Evolutionary conservation across 768 basidiomycete genomes (phyloP), one percentile per base, ranked within the genome.

Genomic region (Boletus rubroflammeus): DNA sequence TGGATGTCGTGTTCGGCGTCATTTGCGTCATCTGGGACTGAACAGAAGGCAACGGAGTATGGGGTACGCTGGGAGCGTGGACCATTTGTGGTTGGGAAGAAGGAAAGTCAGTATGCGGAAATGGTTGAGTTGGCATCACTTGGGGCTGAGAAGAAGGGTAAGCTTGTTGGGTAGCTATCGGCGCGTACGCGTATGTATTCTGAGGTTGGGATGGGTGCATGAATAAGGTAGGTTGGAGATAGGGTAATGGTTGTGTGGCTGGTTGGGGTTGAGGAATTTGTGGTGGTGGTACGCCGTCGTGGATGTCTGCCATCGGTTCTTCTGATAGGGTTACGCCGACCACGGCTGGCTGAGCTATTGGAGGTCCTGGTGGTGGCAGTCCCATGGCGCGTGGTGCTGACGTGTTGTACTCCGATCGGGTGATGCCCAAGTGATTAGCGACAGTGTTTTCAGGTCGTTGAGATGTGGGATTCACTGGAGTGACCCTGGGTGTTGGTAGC

Each of bases 401-500:
- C 46, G 21, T 25, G 50, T 23, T 53, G 29, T 54, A 26, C 32
- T 45, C 48, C 13, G 43, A 35, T 47, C 28, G 50, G 6, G 32
- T 43, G 14, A 42, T 28, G 35, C 40, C 47, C 3, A 31, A 36
- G 29, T 26, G 56, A 52, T 49, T 49, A 26, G 50, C 26, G 28
- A 36, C 32, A 46, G 53, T 47, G 23, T 44, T 51, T 25, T 46
- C 45, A n/a, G 42, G 47, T 42, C 41, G 51, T 19, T 59, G 65
- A n/a, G 61, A 50, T 3, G 57, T 32, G 19, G 60, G 54, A 36
- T 74, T 74, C 13, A 75, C 70, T 15, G 84, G 83, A 14, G 82
- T 84, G 15, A 76, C 73, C 26, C 84, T 75, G 17, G 85, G 85
- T 4, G 84, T 86, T 31, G 84, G 84, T 50, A 86, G 65, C 50